Conservation (phyloP, 1,284 basidiomycete genomes). For the Dichomitus squalens region DNA sequence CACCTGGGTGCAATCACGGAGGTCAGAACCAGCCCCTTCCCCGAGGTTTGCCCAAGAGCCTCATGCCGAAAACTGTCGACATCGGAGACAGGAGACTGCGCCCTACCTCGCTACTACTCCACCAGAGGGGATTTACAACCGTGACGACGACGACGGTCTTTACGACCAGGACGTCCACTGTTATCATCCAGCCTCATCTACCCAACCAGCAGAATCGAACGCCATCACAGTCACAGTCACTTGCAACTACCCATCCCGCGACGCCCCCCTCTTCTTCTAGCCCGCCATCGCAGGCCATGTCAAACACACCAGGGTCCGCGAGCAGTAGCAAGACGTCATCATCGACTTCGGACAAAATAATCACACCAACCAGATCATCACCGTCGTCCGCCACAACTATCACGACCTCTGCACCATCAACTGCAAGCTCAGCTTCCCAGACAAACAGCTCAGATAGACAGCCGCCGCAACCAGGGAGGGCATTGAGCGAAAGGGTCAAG, state of each 20-base stretch:
- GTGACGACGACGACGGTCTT: neutral
- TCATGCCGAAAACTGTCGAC: no score
- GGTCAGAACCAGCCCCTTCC: no score
- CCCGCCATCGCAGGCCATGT: neutral
- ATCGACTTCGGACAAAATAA: no score
- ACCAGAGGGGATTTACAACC: no score
- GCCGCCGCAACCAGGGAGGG: neutral
- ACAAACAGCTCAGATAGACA: neutral
- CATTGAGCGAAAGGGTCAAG: neutral
- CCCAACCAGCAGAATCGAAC: neutral
- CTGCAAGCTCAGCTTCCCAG: neutral
- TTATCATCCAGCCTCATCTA: neutral
- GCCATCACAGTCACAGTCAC: neutral
- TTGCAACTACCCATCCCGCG: neutral
- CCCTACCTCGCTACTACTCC: no score
- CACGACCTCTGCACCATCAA: neutral
- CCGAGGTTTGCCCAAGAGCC: no score
- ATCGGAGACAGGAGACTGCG: no score
- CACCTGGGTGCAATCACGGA: no score
- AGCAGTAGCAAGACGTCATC: neutral
- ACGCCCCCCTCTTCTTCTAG: neutral
- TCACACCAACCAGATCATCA: no score
- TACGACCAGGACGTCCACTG: neutral
- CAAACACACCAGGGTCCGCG: neutral
- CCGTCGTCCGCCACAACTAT: neutral